Percentiles rank a stretch among this genome's conserved stretches.
phyloP scores from a whole-genome alignment of 306 rosid species.

The Begonia fuchsioides region DNA sequence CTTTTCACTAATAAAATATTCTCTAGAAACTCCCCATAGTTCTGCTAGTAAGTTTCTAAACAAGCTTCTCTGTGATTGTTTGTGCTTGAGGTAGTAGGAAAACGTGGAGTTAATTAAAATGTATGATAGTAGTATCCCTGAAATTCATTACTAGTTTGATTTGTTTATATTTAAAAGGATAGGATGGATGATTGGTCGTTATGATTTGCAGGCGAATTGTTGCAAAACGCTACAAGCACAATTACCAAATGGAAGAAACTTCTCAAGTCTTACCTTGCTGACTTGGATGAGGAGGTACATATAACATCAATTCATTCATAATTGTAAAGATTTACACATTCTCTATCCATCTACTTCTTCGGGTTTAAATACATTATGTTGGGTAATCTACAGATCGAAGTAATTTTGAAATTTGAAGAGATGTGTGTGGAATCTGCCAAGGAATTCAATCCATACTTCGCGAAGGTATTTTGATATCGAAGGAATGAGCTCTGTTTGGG shows the following conservation, averaged over 20 bases:
- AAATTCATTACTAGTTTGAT: too few relatives aligned
- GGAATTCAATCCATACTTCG: slow-evolving; percentile 58
- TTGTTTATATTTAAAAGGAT: too few relatives aligned
- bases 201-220: slow-evolving; percentile 42
- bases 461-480: slow-evolving; percentile 28
- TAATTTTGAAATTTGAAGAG: slow-evolving; percentile 82
- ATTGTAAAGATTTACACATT: too few relatives aligned
- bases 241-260: slow-evolving; percentile 57
- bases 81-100: too few relatives aligned
- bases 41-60: slow-evolving; percentile 41
- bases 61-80: background rate
- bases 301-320: background rate
- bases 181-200: too few relatives aligned
- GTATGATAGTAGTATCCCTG: too few relatives aligned
- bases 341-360: too few relatives aligned
- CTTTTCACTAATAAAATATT: slow-evolving; percentile 68
- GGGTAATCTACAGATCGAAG: slow-evolving; percentile 55
- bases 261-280: slow-evolving; percentile 58
- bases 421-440: slow-evolving; percentile 80
- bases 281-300: slow-evolving; percentile 77
- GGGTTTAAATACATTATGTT: background rate
- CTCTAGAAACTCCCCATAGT: slow-evolving; percentile 42
- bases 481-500: too few relatives aligned
- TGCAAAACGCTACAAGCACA: slow-evolving; percentile 29
- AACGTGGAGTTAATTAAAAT: too few relatives aligned